Conservation (phyloP, 345 rosid species). For the sweet orange (Citrus sinensis) region DNA sequence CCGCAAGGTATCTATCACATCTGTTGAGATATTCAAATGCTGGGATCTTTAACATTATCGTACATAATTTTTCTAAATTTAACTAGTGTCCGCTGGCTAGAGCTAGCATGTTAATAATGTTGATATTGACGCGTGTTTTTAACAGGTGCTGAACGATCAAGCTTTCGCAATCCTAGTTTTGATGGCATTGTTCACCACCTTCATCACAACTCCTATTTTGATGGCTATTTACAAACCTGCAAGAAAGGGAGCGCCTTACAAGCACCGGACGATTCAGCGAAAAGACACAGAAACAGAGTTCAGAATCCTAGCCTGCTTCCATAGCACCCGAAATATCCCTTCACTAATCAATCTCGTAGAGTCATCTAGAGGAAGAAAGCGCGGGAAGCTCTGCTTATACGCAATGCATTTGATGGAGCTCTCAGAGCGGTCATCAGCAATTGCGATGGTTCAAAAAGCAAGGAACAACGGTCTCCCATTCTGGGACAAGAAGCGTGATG, state of each 20-base stretch:
- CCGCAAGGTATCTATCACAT: conserved; percentile 25
- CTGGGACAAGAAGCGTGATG: conserved; percentile 50
- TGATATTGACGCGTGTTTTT: not conserved
- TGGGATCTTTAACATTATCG: no score
- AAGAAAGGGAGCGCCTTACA: conserved; percentile 49
- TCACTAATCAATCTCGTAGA: conserved; percentile 60
- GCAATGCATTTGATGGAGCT: conserved; percentile 82
- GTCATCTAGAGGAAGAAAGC: conserved; percentile 59
- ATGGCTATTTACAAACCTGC: conserved; percentile 59
- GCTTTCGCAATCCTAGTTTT: conserved; percentile 56
- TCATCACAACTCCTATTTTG: conserved; percentile 59
- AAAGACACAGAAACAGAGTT: conserved; percentile 54
- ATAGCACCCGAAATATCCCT: conserved; percentile 62
- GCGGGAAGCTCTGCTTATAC: conserved; percentile 53
- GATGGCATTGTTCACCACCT: conserved; percentile 70
- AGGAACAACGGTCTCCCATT: conserved; percentile 64
- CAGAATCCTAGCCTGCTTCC: conserved; percentile 58
- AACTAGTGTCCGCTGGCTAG: not conserved
- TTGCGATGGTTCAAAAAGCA: conserved; percentile 76
- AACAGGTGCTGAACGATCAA: conserved; percentile 61
- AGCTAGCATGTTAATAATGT: not conserved
- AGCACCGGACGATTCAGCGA: conserved; percentile 44
- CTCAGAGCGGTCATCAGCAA: conserved; percentile 70
- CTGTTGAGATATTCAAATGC: no score
- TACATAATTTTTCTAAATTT: no score